Conservation (phyloP, 768 basidiomycete species). For the Pulveroboletus sp. region DNA sequence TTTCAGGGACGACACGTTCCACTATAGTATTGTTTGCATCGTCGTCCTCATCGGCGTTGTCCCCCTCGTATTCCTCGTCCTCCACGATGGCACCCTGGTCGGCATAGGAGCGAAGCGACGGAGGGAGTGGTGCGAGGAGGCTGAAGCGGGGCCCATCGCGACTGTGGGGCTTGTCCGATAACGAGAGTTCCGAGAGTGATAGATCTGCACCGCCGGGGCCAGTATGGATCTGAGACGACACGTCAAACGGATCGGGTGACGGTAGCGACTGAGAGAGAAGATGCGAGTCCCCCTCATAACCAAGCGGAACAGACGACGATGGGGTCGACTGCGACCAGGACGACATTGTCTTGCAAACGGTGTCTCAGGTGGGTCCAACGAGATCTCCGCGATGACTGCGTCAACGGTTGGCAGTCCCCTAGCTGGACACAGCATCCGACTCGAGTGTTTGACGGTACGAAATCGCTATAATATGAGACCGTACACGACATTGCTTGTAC, state of each 20-base stretch:
- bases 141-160: constrained; percentile 32
- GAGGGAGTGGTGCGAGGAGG: constrained; percentile 29
- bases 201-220: constrained; percentile 47
- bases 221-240: constrained; percentile 31
- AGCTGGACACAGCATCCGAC: too few species aligned
- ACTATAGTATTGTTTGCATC: constrained; percentile 24
- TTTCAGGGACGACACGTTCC: constrained; percentile 24
- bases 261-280: constrained; percentile 47
- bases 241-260: constrained; percentile 28
- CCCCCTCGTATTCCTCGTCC: constrained; percentile 20
- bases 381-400: too few species aligned
- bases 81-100: constrained; percentile 26
- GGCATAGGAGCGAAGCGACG: constrained; percentile 10
- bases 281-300: constrained; percentile 29
- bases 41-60: constrained; percentile 9
- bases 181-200: constrained; percentile 53
- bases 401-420: too few species aligned
- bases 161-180: constrained; percentile 31
- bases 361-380: background rate
- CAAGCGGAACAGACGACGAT: constrained; percentile 25
- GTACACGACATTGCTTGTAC: background rate
- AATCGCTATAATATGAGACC: background rate
- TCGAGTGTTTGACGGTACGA: too few species aligned
- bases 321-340: constrained; percentile 30
- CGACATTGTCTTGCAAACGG: constrained; percentile 16